phyloP scores from a whole-genome alignment of 495 filamentous ascomycete genomes.

The Aspergillus ellipticus region DNA sequence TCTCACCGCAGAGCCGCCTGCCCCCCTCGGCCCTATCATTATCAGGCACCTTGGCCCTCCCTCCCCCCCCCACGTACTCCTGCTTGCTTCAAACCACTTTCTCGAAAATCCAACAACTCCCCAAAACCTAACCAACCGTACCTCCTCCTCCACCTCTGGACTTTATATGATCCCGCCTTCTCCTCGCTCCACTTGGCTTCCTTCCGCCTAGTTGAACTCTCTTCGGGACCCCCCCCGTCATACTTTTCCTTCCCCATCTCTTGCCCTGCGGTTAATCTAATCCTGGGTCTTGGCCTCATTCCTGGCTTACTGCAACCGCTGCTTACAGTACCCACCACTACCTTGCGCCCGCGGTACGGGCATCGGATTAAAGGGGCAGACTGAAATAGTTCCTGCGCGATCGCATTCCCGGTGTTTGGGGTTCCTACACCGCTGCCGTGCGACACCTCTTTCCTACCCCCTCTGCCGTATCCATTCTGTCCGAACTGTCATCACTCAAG shows the following conservation, averaged over 20 bases:
- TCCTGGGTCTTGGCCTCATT: background rate
- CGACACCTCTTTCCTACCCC: background rate
- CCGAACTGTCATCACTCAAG: background rate
- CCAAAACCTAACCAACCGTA: background rate
- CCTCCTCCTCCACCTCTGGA: background rate
- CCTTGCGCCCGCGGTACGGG: background rate
- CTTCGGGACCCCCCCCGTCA: background rate
- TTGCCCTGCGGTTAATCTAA: background rate
- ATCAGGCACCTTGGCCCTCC: conserved; percentile 2
- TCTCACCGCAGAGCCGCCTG: background rate
- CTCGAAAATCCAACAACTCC: too few relatives aligned
- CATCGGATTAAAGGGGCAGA: background rate
- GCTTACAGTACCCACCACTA: background rate
- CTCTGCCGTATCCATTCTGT: background rate
- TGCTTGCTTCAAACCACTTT: background rate
- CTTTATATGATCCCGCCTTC: background rate
- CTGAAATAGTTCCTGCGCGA: background rate
- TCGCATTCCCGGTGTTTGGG: background rate
- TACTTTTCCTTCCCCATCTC: background rate
- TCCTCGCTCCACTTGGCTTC: background rate
- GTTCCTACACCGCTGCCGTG: background rate
- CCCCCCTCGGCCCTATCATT: background rate
- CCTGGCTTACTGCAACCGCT: background rate
- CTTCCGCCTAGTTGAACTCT: background rate
- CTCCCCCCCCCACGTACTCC: background rate